Evolutionary conservation across 169 alveolate genomes (phyloP), one percentile per base, ranked within the genome.

Genomic region (Plasmodium blacklocki): DNA sequence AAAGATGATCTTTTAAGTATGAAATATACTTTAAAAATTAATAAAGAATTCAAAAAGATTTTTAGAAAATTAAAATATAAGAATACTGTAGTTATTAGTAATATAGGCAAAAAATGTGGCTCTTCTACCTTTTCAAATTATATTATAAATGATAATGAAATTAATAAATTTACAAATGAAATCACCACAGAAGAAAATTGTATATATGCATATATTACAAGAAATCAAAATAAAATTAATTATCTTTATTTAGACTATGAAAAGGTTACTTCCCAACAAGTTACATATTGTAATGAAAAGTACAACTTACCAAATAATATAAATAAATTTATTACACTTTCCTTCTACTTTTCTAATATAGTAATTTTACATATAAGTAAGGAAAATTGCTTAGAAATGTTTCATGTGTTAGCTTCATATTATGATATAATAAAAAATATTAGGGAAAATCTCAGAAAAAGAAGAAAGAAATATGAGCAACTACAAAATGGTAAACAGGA

Each of bases 331-430:
- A 21, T 76, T 4, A 67, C 74, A 8, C 21, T 76, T 43, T 76
- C 88, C n/a, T 76, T 76, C 23, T 76, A 76, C 12, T 70, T 76
- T 32, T 76, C 88, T 2, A 76, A 76, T 26, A 76, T 76, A 8
- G 39, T 76, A n/a, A 76, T 76, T 14, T 23, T 76, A 26, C 88
- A 76, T 45, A 76, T 76, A 2, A 49, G 66, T 43, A 76, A 56
- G 3, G 49, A 76, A 58, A 76, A 64, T 39, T 76, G 23, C 15
- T 45, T 58, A 15, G 74, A 76, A 18, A 58, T 70, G 14, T 76
- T 76, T 58, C 54, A 19, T 11, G 8, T 76, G 21, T 29, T 76
- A 4, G 62, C 88, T 14, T 67, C 63, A 6, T 76, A 76, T 43
- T 76, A 76, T 58, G 88, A 76, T 14, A 67, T 76, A 39, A 58